phyloP scores from a whole-genome alignment of 2,329 filamentous ascomycete genomes.

The Epichloe gansuensis region DNA sequence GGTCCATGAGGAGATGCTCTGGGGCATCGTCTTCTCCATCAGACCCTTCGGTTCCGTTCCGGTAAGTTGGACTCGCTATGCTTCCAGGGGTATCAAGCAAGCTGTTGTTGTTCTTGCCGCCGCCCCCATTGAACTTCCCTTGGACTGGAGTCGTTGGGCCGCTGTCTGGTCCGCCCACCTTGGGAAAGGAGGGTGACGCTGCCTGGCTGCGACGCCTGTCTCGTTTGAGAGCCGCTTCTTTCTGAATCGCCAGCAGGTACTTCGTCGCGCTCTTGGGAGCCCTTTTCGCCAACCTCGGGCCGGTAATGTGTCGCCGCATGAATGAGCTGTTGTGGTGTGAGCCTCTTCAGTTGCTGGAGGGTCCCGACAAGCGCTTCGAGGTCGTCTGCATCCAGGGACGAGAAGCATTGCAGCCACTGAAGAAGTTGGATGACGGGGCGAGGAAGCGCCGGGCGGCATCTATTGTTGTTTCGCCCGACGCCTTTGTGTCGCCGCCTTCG shows the following conservation, averaged over 20 bases:
- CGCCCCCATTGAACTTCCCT: constrained; percentile 21
- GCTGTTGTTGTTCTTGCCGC: constrained; percentile 15
- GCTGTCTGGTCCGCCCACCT: constrained; percentile 21
- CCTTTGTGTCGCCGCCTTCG: constrained; percentile 77
- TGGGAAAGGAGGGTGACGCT: constrained; percentile 28
- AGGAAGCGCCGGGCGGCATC: constrained; percentile 77
- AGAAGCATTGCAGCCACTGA: constrained; percentile 97
- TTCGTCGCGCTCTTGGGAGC: constrained; percentile 77
- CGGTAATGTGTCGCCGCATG: constrained; percentile 89
- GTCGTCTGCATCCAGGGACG: constrained; percentile 75
- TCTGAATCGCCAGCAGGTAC: constrained; percentile 70
- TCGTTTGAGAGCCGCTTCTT: constrained; percentile 52
- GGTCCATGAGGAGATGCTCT: constrained; percentile 70
- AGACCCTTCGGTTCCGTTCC: constrained; percentile 19
- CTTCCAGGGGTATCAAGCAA: constrained; percentile 31
- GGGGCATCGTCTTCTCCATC: constrained; percentile 55
- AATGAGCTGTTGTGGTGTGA: constrained; percentile 80
- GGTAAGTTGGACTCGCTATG: constrained; percentile 27
- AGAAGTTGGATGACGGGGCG: constrained; percentile 80
- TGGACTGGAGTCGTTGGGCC: constrained; percentile 33
- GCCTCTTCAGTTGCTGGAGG: constrained; percentile 71
- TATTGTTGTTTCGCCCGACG: constrained; percentile 75
- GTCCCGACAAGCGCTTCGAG: constrained; percentile 80
- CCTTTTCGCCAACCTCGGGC: constrained; percentile 90
- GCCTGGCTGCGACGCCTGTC: constrained; percentile 39